A percentile compares a stretch with the other conserved stretches of the same genome.
Conservation (phyloP, 768 basidiomycete species). For the Cyclocybe aegerita region DNA sequence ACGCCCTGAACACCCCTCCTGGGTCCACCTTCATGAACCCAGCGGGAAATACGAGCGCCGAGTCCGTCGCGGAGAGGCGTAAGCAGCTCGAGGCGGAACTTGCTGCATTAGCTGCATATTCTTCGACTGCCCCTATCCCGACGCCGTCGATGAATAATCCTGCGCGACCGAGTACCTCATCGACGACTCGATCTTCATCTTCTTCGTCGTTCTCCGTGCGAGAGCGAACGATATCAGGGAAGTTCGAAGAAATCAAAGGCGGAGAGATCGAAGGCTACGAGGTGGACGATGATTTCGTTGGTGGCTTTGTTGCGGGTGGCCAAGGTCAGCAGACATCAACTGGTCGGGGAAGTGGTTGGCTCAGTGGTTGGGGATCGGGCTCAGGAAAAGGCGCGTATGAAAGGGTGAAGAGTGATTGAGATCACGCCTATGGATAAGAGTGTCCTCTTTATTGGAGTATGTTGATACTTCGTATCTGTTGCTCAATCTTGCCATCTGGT, state of each 20-base stretch:
- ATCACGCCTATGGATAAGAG: too few species aligned
- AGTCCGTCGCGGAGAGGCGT: slow-evolving; percentile 29
- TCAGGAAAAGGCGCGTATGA: slow-evolving; percentile 41
- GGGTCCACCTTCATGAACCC: slow-evolving; percentile 20
- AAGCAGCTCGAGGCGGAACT: slow-evolving; percentile 60
- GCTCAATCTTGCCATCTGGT: too few species aligned
- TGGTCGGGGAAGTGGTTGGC: slow-evolving; percentile 15
- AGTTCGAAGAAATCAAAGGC: slow-evolving; percentile 70
- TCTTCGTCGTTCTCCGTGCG: slow-evolving; percentile 27
- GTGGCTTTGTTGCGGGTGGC: slow-evolving; percentile 18
- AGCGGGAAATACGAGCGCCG: slow-evolving; percentile 18
- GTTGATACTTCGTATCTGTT: too few species aligned
- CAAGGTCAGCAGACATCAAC: slow-evolving; percentile 7
- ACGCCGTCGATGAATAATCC: slow-evolving; percentile 29
- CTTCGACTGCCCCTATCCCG: slow-evolving; percentile 27
- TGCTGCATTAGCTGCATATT: slow-evolving; percentile 39
- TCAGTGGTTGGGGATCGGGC: slow-evolving; percentile 25
- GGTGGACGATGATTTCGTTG: slow-evolving; percentile 39
- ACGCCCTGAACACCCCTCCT: slow-evolving; percentile 22
- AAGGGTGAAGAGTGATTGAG: slow-evolving; percentile 50
- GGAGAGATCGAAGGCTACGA: slow-evolving; percentile 71
- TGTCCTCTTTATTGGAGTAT: too few species aligned
- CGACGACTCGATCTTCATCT: slow-evolving; percentile 19
- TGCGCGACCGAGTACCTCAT: slow-evolving; percentile 13
- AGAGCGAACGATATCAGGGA: slow-evolving; percentile 44